These are phyloP conservation scores for Pseudogymnoascus sp. DNA, from an alignment of 2,329 filamentous ascomycete species.

Conservation along the genomic window DNA sequence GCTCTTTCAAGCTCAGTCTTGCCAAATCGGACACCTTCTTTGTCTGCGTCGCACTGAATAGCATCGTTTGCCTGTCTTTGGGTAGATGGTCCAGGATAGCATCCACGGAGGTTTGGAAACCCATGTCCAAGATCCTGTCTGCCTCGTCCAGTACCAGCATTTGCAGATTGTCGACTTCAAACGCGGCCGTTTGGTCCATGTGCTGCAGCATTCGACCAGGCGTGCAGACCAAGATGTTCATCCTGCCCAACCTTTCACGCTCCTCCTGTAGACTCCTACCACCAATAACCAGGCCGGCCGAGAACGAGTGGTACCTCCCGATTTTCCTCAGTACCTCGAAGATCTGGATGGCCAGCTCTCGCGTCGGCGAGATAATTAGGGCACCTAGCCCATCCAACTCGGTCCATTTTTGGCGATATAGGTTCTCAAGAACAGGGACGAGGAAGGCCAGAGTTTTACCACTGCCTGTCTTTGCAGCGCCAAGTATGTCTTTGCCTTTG, in stretches of 20 bases:
- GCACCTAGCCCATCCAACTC: slow-evolving; percentile 87
- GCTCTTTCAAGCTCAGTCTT: slow-evolving; percentile 77
- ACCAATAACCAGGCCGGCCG: slow-evolving; percentile 86
- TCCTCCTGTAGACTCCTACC: slow-evolving; percentile 86
- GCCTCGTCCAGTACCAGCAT: slow-evolving; percentile 93
- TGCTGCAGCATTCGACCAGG: slow-evolving; percentile 94
- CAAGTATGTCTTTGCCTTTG: slow-evolving; percentile 80
- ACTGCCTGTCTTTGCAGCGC: slow-evolving; percentile 90
- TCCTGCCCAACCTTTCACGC: slow-evolving; percentile 72
- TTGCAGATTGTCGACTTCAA: slow-evolving; percentile 85
- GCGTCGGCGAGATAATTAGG: slow-evolving; percentile 85
- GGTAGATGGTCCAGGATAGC: slow-evolving; percentile 90
- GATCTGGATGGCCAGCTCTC: slow-evolving; percentile 92
- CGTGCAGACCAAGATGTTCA: slow-evolving; percentile 97
- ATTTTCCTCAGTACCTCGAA: slow-evolving; percentile 91
- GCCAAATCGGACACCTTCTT: slow-evolving; percentile 90
- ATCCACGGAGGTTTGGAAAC: slow-evolving; percentile 84
- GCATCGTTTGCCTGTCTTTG: slow-evolving; percentile 75
- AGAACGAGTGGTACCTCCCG: slow-evolving; percentile 81
- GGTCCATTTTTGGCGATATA: slow-evolving; percentile 84
- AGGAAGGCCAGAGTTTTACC: slow-evolving; percentile 94
- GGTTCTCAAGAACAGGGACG: slow-evolving; percentile 82
- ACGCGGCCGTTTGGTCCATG: slow-evolving; percentile 82
- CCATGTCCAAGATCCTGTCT: slow-evolving; percentile 96
- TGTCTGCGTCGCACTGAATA: slow-evolving; percentile 95